A percentile compares a stretch with the other conserved stretches of the same genome.
Evolutionary conservation across 352 stramenopile species (phyloP).

Genomic region (Pythium angustatum): DNA sequence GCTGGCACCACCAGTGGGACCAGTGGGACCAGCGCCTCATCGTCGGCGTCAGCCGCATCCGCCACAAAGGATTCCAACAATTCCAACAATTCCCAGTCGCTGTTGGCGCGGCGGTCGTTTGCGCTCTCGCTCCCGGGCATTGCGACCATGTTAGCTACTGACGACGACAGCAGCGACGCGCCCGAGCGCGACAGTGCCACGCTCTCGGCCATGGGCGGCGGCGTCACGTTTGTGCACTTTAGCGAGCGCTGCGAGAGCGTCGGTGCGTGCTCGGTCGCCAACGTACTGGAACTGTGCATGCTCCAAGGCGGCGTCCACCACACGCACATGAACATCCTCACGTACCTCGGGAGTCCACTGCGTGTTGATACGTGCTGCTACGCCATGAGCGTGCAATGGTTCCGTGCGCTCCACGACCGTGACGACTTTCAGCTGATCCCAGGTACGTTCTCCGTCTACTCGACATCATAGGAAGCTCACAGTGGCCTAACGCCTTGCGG

Average conservation of each 20-base stretch:
- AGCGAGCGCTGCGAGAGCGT: slow-evolving; percentile 57
- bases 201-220: not conserved
- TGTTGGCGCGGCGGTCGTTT: slow-evolving; percentile 19
- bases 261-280: slow-evolving; percentile 55
- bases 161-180: not conserved
- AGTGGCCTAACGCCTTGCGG: no score
- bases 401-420: slow-evolving; percentile 57
- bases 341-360: slow-evolving; percentile 66
- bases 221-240: slow-evolving; percentile 47
- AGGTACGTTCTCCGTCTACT: slow-evolving; percentile 19
- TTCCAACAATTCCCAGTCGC: slow-evolving; percentile 9
- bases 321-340: slow-evolving; percentile 80
- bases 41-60: not conserved
- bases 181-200: not conserved
- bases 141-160: not conserved
- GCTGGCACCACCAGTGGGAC: not conserved
- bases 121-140: slow-evolving; percentile 22
- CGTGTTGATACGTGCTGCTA: slow-evolving; percentile 69
- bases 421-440: slow-evolving; percentile 77
- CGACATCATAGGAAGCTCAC: no score
- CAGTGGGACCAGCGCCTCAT: not conserved
- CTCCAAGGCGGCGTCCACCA: slow-evolving; percentile 83
- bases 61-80: not conserved
- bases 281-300: slow-evolving; percentile 70
- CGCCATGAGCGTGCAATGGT: slow-evolving; percentile 71